Percentiles rank a stretch among this genome's conserved stretches.
phyloP scores from a whole-genome alignment of 768 basidiomycete genomes.

The Lactarius pseudohatsudake region DNA sequence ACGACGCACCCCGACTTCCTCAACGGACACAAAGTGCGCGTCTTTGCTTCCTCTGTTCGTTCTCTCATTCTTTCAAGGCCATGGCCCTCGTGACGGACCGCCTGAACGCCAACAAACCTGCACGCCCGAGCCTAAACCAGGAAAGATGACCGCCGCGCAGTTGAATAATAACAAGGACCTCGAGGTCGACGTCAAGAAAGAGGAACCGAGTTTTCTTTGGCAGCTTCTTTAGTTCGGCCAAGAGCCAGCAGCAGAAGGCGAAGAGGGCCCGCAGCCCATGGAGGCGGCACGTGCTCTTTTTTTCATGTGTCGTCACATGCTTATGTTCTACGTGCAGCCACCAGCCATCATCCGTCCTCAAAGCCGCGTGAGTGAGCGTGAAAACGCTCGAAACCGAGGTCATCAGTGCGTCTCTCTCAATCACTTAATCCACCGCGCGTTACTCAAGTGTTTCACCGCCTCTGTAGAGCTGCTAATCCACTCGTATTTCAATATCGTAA shows the following conservation, averaged over 20 bases:
- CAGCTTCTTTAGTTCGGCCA: slow-evolving; percentile 83
- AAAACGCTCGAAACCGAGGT: slow-evolving; percentile 99
- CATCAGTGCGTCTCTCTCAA: slow-evolving; percentile 73
- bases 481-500: slow-evolving; percentile 97
- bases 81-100: slow-evolving; percentile 86
- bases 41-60: background rate
- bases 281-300: slow-evolving; percentile 46
- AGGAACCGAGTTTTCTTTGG: slow-evolving; percentile 94
- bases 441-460: slow-evolving; percentile 8
- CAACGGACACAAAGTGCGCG: slow-evolving; percentile 79
- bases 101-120: slow-evolving; percentile 77
- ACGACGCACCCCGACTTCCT: slow-evolving; percentile 99
- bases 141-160: slow-evolving; percentile 57
- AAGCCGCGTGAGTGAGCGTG: slow-evolving; percentile 86
- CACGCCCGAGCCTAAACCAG: slow-evolving; percentile 70
- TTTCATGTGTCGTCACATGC: slow-evolving; percentile 36
- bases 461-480: slow-evolving; percentile 84
- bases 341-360: slow-evolving; percentile 88
- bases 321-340: slow-evolving; percentile 51
- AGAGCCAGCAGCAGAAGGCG: slow-evolving; percentile 49
- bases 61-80: slow-evolving; percentile 51
- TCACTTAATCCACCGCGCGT: background rate
- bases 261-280: slow-evolving; percentile 57
- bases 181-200: slow-evolving; percentile 86
- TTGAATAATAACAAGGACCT: slow-evolving; percentile 94